Base-by-base conservation (phyloP, 2,329 filamentous ascomycete genomes). In the Escovopsis weberi region DNA sequence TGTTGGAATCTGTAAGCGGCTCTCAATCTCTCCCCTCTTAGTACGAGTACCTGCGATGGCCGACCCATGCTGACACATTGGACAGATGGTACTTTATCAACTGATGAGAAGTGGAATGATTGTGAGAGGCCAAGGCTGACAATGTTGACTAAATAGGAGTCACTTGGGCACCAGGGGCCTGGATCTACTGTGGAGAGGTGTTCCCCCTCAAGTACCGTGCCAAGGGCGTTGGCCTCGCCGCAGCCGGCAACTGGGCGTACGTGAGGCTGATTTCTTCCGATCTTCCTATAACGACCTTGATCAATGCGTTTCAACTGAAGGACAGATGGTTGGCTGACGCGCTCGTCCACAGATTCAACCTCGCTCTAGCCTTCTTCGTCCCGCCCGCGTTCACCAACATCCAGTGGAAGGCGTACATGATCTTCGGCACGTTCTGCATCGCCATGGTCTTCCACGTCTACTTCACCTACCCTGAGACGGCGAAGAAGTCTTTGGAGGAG, bases 221-320 rank as follows among this genome's bases (percentile, higher is more conserved):
- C 43, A 74, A 72, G 51, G 69, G 67, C 35, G 69, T 72, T 7
- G 66, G 68, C 18, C 58, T 74, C 2, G 57, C 68, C 0, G 71
- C 71, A 1, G 67, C 69, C 2, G 26, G 56, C 26, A 61, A 62
- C 47, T 61, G 59, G 59, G 45, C 55, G 43, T 45, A 43, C 19
- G 41, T 43, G 15, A 15, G 15, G 15, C 15, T 15, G 15, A 15
- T 15, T 15, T 15, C 15, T 15, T 15, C 15, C 15, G 15, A 15
- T 15, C 15, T 15, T 15, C 15, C 15, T 15, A 15, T 15, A 15
- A 15, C 2, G 2, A 15, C 15, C 15, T 15, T 15, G 15, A 15
- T 15, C 15, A 15, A 15, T 15, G 15, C 15, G 15, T 15, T 15
- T 15, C 15, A 15, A 15, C 15, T 15, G 15, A 15, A 15, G 15